Evolutionary conservation across 768 basidiomycete genomes (phyloP).

Genomic region (Lanmaoa rubissima): DNA sequence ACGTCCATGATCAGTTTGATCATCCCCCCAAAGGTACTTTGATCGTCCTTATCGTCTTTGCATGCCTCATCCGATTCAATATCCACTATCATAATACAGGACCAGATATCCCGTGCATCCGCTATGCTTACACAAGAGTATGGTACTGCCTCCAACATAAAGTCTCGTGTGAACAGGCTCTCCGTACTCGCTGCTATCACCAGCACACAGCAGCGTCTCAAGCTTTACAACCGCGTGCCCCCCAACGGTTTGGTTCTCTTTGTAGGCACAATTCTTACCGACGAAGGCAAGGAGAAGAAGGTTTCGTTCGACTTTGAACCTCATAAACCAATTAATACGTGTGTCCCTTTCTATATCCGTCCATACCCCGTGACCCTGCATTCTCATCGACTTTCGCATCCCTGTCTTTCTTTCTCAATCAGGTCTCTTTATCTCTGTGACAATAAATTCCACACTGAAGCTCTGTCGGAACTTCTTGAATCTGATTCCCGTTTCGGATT

Average conservation of each 20-base stretch:
- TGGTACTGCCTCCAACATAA: slow-evolving; percentile 99
- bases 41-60: slow-evolving; percentile 11
- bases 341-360: slow-evolving; percentile 30
- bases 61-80: neutral
- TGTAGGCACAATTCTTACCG: slow-evolving; percentile 96
- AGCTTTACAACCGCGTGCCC: slow-evolving; percentile 94
- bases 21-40: slow-evolving; percentile 83
- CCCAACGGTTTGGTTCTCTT: slow-evolving; percentile 97
- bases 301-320: slow-evolving; percentile 98
- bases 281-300: slow-evolving; percentile 99
- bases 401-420: slow-evolving; percentile 8
- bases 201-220: slow-evolving; percentile 94
- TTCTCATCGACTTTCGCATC: neutral
- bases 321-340: slow-evolving; percentile 99
- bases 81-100: slow-evolving; percentile 39
- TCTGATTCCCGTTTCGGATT: slow-evolving; percentile 98
- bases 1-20: slow-evolving; percentile 99
- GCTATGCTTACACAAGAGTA: slow-evolving; percentile 98
- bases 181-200: slow-evolving; percentile 98
- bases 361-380: neutral
- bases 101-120: slow-evolving; percentile 92
- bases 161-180: slow-evolving; percentile 95
- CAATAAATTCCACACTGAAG: slow-evolving; percentile 99
- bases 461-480: slow-evolving; percentile 92
- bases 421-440: slow-evolving; percentile 98